Base-by-base conservation (phyloP, 2,329 filamentous ascomycete genomes). In the Alternaria burnsii region DNA sequence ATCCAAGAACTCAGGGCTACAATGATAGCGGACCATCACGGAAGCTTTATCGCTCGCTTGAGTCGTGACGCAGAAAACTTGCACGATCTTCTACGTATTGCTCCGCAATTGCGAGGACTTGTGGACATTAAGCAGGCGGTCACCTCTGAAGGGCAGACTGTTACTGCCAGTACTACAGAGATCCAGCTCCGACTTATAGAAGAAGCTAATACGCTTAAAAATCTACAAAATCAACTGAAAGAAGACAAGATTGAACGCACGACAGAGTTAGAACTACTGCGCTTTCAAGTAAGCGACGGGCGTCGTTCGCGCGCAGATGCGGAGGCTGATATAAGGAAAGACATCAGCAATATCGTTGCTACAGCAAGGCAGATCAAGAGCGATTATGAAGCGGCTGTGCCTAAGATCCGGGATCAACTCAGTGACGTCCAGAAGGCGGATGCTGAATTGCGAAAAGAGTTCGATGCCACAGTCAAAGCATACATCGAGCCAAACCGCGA, bases 401-500 rank as follows among this genome's bases (percentile, higher is more conserved):
- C 28, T 18, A 9, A 38, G 12, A 18, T 59, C 14, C 16, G n/a
- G 11, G 7, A 18, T 9, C 36, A 43, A 28, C 10, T 61, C 4
- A 16, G 12, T 14, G 12, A 42, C 5, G 16, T 61, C 12, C 36
- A 51, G 10, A 16, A 5, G 14, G 34, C 48, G 2, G 22, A 30
- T 5, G 22, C 16, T 14, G 28, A 43, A 10, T 41, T 65, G 6
- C 56, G 58, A 10, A 16, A n/a, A n/a, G 59, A 63, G 1, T 34
- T 64, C 8, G 52, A 67, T 26, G 22, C 32, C 7, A 42, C 59
- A 11, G 51, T 61, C 26, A 41, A 43, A 1, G 55, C 46, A 1
- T 58, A 58, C 16, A 61, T 67, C 30, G 43, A 53, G 12, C 62
- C 66, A 0, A 62, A 66, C 26, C 52, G 41, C 6, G 55, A 59